phyloP scores from a whole-genome alignment of 2,329 filamentous ascomycete genomes.

The Curvularia spicifera region DNA sequence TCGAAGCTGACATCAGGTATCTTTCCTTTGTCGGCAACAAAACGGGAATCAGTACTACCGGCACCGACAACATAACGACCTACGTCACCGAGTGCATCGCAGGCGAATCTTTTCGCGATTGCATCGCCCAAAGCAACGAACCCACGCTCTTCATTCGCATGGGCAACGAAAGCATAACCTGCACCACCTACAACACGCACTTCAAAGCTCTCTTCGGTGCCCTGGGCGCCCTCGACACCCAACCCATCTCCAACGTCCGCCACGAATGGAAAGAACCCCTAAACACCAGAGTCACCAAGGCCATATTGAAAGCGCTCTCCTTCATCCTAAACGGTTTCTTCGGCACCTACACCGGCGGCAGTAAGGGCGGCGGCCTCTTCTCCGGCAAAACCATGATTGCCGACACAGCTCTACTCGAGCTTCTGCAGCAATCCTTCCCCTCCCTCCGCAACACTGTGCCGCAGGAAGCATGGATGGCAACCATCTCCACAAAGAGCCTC shows the following conservation, averaged over 20 bases:
- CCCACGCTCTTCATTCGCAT: background rate
- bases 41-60: background rate
- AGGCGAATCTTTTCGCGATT: background rate
- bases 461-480: background rate
- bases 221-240: background rate
- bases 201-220: background rate
- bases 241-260: background rate
- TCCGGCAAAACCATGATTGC: background rate
- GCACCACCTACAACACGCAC: background rate
- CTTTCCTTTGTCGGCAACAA: background rate
- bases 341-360: background rate
- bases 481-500: background rate
- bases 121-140: no score
- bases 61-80: background rate
- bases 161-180: slow-evolving; percentile 1
- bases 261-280: background rate
- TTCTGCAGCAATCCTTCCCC: background rate
- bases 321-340: background rate
- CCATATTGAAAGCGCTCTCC: background rate
- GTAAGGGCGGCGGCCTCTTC: background rate
- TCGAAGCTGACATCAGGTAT: background rate
- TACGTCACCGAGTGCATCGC: background rate
- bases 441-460: background rate
- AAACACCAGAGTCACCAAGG: background rate
- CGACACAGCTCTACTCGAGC: background rate